Evolutionary conservation across 768 basidiomycete genomes (phyloP), one percentile per base, ranked within the genome.

Genomic region (Mrakia blollopis): DNA sequence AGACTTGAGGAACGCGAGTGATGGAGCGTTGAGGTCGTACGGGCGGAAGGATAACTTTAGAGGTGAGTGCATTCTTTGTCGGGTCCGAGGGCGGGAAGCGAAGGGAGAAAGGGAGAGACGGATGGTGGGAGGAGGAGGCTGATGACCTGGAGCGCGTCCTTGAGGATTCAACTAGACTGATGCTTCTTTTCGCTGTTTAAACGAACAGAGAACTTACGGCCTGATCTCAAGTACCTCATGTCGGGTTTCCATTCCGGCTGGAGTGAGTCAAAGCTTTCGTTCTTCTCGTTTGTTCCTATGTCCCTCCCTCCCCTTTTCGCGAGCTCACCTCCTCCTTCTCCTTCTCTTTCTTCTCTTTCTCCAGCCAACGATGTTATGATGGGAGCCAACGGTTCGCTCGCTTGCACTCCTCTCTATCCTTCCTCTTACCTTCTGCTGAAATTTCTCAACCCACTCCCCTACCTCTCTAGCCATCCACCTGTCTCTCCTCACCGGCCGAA

Each of bases 291-390:
- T 21, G n/a, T 39, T 14, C 39, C 13, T n/a, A n/a, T n/a, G n/a
- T 13, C 23, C 13, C 18, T 54, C 18, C 62, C 28, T 63, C 23
- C 28, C 28, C 63, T 30, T 30, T 21, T 4, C 50, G 30, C 50
- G 67, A 68, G 37, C 47, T 30, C 44, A 67, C 8, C n/a, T 41
- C 23, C 25, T 52, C 30, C 62, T 35, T 68, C 44, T 39, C 57
- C n/a, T 50, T 3, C 71, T n/a, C 68, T n/a, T 23, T 60, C 57
- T 65, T 61, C 41, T 9, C 35, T 47, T 32, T 18, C n/a, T 11
- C n/a, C 54, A 79, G 79, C 79, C n/a, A 79, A 79, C 73, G 79
- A 79, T 32, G 79, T 79, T 23, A 79, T 79, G 76, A 79, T 79
- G 79, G 79, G 76, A 21, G 69, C 73, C 32, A 79, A 79, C 39